Percentiles rank a stretch among this genome's conserved stretches.
Conservation (phyloP, 1,284 basidiomycete species). For the Coriolopsis trogii region DNA sequence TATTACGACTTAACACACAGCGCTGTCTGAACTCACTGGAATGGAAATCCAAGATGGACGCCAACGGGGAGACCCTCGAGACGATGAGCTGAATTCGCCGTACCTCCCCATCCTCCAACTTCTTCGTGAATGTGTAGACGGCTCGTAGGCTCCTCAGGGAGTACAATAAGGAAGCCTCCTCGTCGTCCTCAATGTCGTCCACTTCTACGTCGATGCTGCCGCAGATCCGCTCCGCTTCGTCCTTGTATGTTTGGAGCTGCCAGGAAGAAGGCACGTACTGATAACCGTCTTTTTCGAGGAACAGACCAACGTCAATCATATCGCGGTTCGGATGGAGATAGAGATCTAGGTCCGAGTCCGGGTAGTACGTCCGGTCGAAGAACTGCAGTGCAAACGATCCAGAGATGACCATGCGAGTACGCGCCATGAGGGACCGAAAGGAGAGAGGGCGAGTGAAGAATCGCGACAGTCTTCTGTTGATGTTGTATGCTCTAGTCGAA, state of each 20-base stretch:
- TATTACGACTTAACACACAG: not conserved
- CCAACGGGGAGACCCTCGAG: conserved; percentile 29
- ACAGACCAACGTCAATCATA: conserved; percentile 17
- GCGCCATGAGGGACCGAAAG: conserved; percentile 38
- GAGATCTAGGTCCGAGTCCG: conserved; percentile 41
- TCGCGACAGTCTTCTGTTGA: conserved; percentile 28
- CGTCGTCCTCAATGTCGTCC: not conserved
- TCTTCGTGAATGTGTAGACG: conserved; percentile 15
- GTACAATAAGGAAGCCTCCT: not conserved
- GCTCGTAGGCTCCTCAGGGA: not conserved
- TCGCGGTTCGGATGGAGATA: conserved; percentile 32
- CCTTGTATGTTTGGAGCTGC: conserved; percentile 6
- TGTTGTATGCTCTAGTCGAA: conserved; percentile 17
- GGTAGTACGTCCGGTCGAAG: conserved; percentile 36
- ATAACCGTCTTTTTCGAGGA: conserved; percentile 23
- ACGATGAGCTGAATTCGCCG: conserved; percentile 24
- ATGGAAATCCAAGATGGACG: conserved; percentile 44
- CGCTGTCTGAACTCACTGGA: conserved; percentile 40
- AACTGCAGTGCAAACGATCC: conserved; percentile 45
- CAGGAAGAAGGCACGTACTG: conserved; percentile 12
- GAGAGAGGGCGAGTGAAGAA: conserved; percentile 30
- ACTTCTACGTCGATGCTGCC: not conserved
- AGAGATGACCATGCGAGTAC: conserved; percentile 39
- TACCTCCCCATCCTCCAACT: not conserved
- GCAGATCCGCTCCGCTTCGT: conserved; percentile 2